Conservation (phyloP, 129 eudicot species). For the Helichrysum umbraculigerum region DNA sequence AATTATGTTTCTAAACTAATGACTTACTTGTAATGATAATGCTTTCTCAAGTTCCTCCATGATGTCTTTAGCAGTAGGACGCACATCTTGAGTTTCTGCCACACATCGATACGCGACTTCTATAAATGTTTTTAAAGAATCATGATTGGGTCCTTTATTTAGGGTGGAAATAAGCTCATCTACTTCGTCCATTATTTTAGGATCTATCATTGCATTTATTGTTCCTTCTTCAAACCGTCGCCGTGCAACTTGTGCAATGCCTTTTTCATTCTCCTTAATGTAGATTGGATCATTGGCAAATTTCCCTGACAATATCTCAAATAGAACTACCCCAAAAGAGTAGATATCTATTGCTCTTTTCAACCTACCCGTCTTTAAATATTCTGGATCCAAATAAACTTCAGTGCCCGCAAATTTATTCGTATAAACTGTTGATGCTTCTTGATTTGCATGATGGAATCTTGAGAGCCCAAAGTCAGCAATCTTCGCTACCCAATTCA, state of each 20-base stretch:
- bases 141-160: slow-evolving; percentile 7
- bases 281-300: not conserved
- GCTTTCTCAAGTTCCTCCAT: slow-evolving; percentile 1
- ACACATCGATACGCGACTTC: slow-evolving; percentile 8
- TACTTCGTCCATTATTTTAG: not conserved
- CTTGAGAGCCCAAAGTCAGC: slow-evolving; percentile 20
- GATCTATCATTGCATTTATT: not conserved
- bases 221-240: not conserved
- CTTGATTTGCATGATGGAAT: not conserved
- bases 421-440: not conserved
- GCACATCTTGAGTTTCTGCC: not conserved
- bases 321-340: slow-evolving; percentile 17
- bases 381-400: slow-evolving; percentile 16
- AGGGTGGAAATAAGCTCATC: not conserved
- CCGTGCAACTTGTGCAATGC: not conserved
- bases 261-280: not conserved
- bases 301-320: slow-evolving; percentile 8
- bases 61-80: not conserved
- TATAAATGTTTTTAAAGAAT: not conserved
- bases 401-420: not conserved
- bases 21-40: slow-evolving; percentile 3
- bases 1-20: not conserved
- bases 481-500: slow-evolving; percentile 9
- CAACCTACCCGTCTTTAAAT: not conserved
- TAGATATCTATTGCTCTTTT: slow-evolving; percentile 9